Evolutionary conservation across 129 eudicot genomes (phyloP), one percentile per base, ranked within the genome.

Genomic region (Helichrysum umbraculigerum): DNA sequence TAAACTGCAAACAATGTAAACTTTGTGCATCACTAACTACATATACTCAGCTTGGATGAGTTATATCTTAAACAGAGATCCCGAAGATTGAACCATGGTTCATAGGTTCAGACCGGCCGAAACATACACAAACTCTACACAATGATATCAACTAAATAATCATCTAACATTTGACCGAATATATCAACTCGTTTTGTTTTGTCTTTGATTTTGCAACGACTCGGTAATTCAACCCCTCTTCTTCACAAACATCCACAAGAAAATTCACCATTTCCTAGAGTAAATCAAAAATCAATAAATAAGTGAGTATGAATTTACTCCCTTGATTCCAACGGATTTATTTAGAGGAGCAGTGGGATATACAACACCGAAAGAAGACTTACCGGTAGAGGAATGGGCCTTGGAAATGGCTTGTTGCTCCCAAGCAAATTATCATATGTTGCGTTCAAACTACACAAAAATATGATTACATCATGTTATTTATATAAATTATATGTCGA

Each of bases 401-500:
- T 84, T 7, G 96, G 89, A 68, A 89, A 89, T 37, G 89, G 96
- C 75, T 87, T 89, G 70, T 85, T 89, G 29, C 89, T 89, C 76
- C 93, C 96, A 54, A 92, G 97, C 83, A 92, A 78, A n/a, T n/a
- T n/a, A n/a, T n/a, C n/a, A n/a, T 87, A 91, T 11, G 96, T 89
- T 44, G 86, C 86, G 67, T 92, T 86, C 88, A 86, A 84, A 83
- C 96, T 90, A 85, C 86, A 82, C 68, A 21, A 59, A 29, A 52
- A 14, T 25, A 50, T 63, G 42, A n/a, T 15, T 28, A 8, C 9
- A 71, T 67, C 42, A 67, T 3, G 33, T 33, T 34, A 28, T 76
- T 60, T 15, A 62, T 62, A 7, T 62, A 21, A 1, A 39, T 8
- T 4, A 56, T 19, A 0, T 56, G 62, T 4, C 8, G 19, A 19